These are phyloP conservation scores for Boletales sp. DNA, from an alignment of 768 basidiomycete species.

Conservation along the genomic window DNA sequence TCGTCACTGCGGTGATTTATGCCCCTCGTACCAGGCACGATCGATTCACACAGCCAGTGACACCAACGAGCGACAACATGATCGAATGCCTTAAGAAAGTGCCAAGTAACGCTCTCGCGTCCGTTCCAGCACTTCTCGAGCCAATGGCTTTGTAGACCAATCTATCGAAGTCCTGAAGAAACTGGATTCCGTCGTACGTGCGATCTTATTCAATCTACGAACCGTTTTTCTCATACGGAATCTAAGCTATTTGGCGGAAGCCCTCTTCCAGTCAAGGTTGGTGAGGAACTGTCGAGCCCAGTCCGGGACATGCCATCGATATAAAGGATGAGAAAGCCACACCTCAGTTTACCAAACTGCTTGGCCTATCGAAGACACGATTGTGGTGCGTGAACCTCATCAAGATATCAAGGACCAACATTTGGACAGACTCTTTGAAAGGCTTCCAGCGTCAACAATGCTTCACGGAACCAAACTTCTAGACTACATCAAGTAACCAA, in stretches of 20 bases:
- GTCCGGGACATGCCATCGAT: constrained; percentile 14
- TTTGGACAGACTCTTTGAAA: too few species aligned
- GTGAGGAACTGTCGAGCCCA: constrained; percentile 38
- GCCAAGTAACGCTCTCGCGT: constrained; percentile 29
- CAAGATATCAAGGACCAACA: too few species aligned
- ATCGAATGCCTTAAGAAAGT: constrained; percentile 31
- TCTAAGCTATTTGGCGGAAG: constrained; percentile 37
- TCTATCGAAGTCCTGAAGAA: constrained; percentile 24
- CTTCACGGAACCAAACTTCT: too few species aligned
- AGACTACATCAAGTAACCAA: too few species aligned
- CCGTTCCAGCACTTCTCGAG: constrained; percentile 39
- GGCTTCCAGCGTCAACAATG: too few species aligned
- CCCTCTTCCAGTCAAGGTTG: constrained; percentile 32
- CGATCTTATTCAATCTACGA: background rate
- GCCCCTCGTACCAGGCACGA: constrained; percentile 23
- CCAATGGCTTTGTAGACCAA: constrained; percentile 31
- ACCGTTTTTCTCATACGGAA: background rate
- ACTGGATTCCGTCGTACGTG: constrained; percentile 29
- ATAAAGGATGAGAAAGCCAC: constrained; percentile 19
- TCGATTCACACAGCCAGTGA: constrained; percentile 26
- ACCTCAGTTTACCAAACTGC: constrained; percentile 13
- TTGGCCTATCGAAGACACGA: too few species aligned
- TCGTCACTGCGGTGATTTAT: constrained; percentile 22
- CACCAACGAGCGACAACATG: constrained; percentile 16
- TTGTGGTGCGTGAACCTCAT: too few species aligned